phyloP scores from a whole-genome alignment of 768 basidiomycete genomes.

The Butyriboletus loyo region DNA sequence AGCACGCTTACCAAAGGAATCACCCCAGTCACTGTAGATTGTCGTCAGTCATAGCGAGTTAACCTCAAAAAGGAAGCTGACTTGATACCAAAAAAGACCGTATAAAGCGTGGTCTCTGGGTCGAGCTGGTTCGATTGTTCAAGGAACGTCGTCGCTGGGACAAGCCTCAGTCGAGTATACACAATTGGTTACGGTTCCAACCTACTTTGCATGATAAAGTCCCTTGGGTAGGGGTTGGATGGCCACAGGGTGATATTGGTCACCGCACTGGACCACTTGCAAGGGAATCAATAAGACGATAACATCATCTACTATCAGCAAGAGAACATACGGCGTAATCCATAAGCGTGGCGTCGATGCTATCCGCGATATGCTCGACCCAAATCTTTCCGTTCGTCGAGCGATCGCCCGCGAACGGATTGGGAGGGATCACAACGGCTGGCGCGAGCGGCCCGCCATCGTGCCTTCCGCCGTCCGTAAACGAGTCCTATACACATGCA shows the following conservation, averaged over 20 bases:
- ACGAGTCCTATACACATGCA: constrained; percentile 39
- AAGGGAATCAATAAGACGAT: not conserved
- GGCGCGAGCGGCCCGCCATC: constrained; percentile 44
- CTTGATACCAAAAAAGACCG: constrained; percentile 57
- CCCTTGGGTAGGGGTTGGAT: constrained; percentile 43
- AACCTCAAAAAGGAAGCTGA: constrained; percentile 19
- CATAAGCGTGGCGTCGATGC: constrained; percentile 39
- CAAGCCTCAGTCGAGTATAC: not conserved
- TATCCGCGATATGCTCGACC: constrained; percentile 45
- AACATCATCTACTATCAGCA: not conserved
- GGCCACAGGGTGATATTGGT: constrained; percentile 51
- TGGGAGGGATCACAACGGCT: constrained; percentile 40
- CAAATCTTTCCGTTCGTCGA: constrained; percentile 50
- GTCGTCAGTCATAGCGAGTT: not conserved
- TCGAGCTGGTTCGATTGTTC: constrained; percentile 43
- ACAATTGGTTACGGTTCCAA: not conserved
- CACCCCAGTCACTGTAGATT: constrained; percentile 39
- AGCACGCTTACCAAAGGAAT: constrained; percentile 36
- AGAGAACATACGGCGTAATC: constrained; percentile 46
- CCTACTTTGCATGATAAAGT: constrained; percentile 49
- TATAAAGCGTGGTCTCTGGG: constrained; percentile 47
- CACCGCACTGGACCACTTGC: constrained; percentile 40
- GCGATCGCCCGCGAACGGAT: constrained; percentile 47
- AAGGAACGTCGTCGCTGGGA: constrained; percentile 42
- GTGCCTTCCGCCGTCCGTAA: constrained; percentile 47